Evolutionary conservation across 371 early-diverging fungal species (phyloP).

Genomic region (Haplosporangium sp.): DNA sequence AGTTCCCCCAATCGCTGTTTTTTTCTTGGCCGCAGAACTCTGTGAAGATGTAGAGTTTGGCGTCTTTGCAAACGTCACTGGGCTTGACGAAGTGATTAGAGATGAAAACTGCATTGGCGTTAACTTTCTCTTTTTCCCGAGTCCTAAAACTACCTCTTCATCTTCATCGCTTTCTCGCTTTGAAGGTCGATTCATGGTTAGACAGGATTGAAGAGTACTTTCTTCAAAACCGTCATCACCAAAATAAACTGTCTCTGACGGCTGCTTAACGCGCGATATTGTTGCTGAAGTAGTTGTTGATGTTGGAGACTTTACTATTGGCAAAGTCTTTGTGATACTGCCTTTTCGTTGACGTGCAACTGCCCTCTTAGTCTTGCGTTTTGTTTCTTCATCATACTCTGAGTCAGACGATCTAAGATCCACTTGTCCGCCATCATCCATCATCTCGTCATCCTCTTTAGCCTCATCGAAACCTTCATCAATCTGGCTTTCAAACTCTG

Average conservation of each 20-base stretch:
- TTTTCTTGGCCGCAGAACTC: slow-evolving; percentile 15
- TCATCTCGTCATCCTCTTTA: slow-evolving; percentile 21
- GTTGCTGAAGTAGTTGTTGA: not conserved
- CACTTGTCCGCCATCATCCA: slow-evolving; percentile 13
- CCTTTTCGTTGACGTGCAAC: not conserved
- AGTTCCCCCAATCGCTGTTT: slow-evolving; percentile 17
- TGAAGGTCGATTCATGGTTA: not conserved
- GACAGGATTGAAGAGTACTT: not conserved
- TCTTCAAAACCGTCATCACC: slow-evolving; percentile 21
- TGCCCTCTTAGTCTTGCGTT: not conserved
- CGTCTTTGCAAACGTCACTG: not conserved
- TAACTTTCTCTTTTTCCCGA: slow-evolving; percentile 32
- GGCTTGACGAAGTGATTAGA: not conserved
- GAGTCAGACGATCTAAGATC: slow-evolving; percentile 40
- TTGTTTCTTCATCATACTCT: slow-evolving; percentile 32
- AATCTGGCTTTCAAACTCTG: slow-evolving; percentile 39
- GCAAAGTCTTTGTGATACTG: not conserved
- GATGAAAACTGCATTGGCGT: slow-evolving; percentile 19
- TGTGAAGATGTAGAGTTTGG: not conserved
- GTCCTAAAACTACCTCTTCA: slow-evolving; percentile 18
- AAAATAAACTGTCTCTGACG: slow-evolving; percentile 40
- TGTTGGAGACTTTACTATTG: not conserved
- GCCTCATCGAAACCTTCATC: slow-evolving; percentile 36
- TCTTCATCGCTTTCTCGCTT: slow-evolving; percentile 21
- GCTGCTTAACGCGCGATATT: slow-evolving; percentile 9